Base-by-base conservation (phyloP, 805 yeast species). In the Cyberlindnera maclurae region DNA sequence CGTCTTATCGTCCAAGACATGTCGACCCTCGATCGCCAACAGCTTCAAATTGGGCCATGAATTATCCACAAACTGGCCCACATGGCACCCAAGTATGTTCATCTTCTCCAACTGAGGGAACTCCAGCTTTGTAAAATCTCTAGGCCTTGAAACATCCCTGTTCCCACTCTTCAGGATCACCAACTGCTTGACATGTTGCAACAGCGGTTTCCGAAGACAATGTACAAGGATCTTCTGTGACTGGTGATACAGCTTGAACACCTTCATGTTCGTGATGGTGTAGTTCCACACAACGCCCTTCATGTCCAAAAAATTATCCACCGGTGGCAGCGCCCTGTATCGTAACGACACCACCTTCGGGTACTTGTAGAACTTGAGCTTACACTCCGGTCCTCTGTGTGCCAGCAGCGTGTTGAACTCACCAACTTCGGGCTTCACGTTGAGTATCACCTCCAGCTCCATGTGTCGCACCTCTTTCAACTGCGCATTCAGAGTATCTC, bases 1-100 rank as follows among this genome's bases (percentile, higher is more conserved):
- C 24, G 12, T 31, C 17, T 9, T 20, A 8, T 20, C 24, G 24
- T 20, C 24, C 8, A 8, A 20, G 8, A 20, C 8, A 20, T 20
- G 24, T 6, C 24, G 24, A 8, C 33, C 37, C 13, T 36, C 43
- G 12, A 40, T 36, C 27, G 28, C 15, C 17, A 37, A 18, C 7
- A 27, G 20, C n/a, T 20, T 15, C 28, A 41, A 29, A 6, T 31
- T 29, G 7, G 39, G 41, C 4, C 38, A 29, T 4, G 24, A 8
- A 22, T 38, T 38, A 9, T 29, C 20, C 2, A 11, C 30, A 28
- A 41, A 36, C 12, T 29, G 18, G 4, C 15, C 13, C 7, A 30
- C 16, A 5, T 22, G n/a, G 6, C 27, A 17, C 6, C 26, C n/a
- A 26, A 27, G 27, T 6, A 28, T 16, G 27, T 29, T 35, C 15